Conservation (phyloP, 495 filamentous ascomycete genomes). For the Glonium stellatum region DNA sequence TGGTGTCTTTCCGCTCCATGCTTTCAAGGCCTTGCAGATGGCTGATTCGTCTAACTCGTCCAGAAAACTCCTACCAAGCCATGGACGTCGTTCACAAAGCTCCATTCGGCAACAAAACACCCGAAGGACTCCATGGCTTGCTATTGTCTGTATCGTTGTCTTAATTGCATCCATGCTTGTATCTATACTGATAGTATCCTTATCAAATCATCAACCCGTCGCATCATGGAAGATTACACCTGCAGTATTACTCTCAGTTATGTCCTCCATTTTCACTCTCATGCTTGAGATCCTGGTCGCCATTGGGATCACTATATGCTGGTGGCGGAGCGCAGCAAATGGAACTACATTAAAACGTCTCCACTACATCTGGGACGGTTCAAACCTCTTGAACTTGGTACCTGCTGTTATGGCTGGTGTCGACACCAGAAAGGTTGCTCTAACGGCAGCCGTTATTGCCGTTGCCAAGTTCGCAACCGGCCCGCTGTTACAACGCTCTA, state of each 20-base stretch:
- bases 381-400: constrained; percentile 9
- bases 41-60: not conserved
- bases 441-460: constrained; percentile 7
- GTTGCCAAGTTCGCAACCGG: constrained; percentile 9
- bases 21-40: not conserved
- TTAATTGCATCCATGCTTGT: not conserved
- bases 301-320: constrained; percentile 15
- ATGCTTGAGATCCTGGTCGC: constrained; percentile 11
- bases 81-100: not conserved
- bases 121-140: not conserved
- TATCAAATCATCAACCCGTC: not conserved
- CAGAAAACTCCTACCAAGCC: not conserved
- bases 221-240: not conserved
- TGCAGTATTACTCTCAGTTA: constrained; percentile 1
- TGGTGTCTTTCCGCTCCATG: not conserved
- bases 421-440: constrained; percentile 12
- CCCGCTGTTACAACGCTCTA: constrained; percentile 14
- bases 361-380: constrained; percentile 10
- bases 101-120: not conserved
- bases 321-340: constrained; percentile 20
- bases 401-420: constrained; percentile 13
- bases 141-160: not conserved
- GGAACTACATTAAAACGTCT: constrained; percentile 21
- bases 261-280: constrained; percentile 1
- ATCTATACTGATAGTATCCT: not conserved